These are phyloP conservation scores for Scheffersomyces illinoinensis DNA, from an alignment of 1,139 yeast genomes.

Conservation along the genomic window DNA sequence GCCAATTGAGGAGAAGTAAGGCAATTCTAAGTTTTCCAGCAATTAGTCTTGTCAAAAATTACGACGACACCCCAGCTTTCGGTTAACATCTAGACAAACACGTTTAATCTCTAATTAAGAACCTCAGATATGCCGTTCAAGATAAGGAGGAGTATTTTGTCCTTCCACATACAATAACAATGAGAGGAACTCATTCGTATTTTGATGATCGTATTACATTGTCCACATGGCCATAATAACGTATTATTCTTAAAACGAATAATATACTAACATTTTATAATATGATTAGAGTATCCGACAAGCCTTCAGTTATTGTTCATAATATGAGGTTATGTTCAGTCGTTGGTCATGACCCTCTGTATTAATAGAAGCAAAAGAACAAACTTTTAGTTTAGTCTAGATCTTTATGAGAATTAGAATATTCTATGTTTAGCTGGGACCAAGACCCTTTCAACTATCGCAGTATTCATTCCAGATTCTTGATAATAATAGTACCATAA, in stretches of 20 bases:
- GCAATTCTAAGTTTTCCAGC: neutral
- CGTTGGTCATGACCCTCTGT: neutral
- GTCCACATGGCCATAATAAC: neutral
- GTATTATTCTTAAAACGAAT: neutral
- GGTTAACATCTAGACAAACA: neutral
- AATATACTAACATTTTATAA: neutral
- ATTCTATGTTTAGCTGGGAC: neutral
- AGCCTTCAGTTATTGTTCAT: neutral
- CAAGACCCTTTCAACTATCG: neutral
- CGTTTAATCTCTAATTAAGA: neutral
- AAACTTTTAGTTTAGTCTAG: neutral
- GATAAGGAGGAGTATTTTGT: neutral
- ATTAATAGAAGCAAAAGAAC: neutral
- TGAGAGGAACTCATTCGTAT: neutral
- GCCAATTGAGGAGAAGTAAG: neutral
- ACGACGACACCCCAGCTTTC: neutral
- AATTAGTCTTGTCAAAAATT: neutral
- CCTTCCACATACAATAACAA: neutral
- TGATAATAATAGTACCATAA: neutral
- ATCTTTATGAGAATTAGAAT: neutral
- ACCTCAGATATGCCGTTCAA: neutral
- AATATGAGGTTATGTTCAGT: neutral
- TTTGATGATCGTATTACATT: neutral
- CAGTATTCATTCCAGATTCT: neutral
- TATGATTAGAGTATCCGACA: neutral